These are phyloP conservation scores for Pyrenopolyporus hunteri DNA, from an alignment of 495 filamentous ascomycete genomes.

Conservation along the genomic window DNA sequence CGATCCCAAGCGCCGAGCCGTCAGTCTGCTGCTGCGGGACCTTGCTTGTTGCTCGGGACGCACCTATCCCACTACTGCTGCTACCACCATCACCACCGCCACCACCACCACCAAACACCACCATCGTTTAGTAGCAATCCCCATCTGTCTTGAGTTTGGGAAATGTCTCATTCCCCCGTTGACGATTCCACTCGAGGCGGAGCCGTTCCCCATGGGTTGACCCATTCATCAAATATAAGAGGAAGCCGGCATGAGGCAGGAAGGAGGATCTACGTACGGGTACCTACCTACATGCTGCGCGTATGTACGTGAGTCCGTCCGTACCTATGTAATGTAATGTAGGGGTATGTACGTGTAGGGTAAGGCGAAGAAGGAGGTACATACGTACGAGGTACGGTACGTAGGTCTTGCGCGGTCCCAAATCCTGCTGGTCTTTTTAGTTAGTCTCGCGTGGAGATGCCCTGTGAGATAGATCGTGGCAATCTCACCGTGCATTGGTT, in stretches of 20 bases:
- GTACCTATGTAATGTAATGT: too few species aligned
- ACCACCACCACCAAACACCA: too few species aligned
- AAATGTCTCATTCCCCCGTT: conserved; percentile 15
- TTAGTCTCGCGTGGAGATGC: conserved; percentile 27
- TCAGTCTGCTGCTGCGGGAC: conserved; percentile 23
- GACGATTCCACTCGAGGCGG: not conserved
- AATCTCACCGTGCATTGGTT: conserved; percentile 35
- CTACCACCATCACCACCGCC: too few species aligned
- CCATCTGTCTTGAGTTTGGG: not conserved
- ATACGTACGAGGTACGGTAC: too few species aligned
- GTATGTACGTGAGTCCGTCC: too few species aligned
- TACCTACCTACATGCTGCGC: too few species aligned
- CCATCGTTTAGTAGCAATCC: too few species aligned
- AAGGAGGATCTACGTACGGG: conserved; percentile 18
- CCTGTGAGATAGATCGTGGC: conserved; percentile 12
- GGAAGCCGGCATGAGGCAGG: too few species aligned
- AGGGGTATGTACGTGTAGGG: too few species aligned
- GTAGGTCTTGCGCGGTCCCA: not conserved
- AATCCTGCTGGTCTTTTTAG: not conserved
- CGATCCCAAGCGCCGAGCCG: conserved; percentile 10
- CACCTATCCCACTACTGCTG: not conserved
- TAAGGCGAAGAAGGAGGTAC: too few species aligned
- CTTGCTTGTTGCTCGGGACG: conserved; percentile 25
- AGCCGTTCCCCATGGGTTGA: not conserved
- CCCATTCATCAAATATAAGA: not conserved